Percentiles rank a stretch among this genome's conserved stretches.
phyloP scores from a whole-genome alignment of 129 eudicot species.

The Tagetes patula region DNA sequence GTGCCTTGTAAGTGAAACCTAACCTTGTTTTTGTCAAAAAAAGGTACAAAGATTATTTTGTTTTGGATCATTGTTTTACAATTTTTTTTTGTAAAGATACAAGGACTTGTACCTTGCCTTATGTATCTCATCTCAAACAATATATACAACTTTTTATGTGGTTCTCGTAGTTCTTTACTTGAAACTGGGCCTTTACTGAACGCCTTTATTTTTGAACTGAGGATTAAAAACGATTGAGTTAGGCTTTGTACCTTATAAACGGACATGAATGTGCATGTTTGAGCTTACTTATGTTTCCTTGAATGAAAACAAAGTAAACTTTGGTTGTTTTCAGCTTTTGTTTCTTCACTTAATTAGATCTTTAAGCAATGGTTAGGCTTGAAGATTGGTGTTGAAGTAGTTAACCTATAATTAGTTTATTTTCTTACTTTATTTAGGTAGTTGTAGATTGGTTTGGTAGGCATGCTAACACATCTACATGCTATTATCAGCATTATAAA shows the following conservation, averaged over 20 bases:
- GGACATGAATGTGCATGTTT: background rate
- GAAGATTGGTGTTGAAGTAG: slow-evolving; percentile 8
- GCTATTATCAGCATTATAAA: background rate
- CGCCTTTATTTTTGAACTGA: background rate
- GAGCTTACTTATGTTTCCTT: background rate
- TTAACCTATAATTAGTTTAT: background rate
- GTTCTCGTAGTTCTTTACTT: background rate
- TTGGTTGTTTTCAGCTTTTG: background rate
- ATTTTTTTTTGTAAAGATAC: background rate
- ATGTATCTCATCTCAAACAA: background rate
- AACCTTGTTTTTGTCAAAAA: background rate
- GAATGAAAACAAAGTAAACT: background rate
- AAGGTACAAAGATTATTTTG: background rate
- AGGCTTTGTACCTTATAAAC: background rate
- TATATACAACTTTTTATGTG: background rate
- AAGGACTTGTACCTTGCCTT: background rate
- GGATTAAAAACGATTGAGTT: background rate
- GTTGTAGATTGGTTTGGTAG: background rate
- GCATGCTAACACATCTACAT: slow-evolving; percentile 3
- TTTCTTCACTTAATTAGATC: background rate
- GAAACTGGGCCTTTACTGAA: background rate
- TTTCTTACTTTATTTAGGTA: background rate
- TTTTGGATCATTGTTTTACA: background rate
- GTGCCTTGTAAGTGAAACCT: background rate
- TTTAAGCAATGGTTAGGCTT: slow-evolving; percentile 1